Percentiles rank a stretch among this genome's conserved stretches.
These are phyloP conservation scores for Neurospora sp. DNA, from an alignment of 495 filamentous ascomycete genomes.

Conservation along the genomic window DNA sequence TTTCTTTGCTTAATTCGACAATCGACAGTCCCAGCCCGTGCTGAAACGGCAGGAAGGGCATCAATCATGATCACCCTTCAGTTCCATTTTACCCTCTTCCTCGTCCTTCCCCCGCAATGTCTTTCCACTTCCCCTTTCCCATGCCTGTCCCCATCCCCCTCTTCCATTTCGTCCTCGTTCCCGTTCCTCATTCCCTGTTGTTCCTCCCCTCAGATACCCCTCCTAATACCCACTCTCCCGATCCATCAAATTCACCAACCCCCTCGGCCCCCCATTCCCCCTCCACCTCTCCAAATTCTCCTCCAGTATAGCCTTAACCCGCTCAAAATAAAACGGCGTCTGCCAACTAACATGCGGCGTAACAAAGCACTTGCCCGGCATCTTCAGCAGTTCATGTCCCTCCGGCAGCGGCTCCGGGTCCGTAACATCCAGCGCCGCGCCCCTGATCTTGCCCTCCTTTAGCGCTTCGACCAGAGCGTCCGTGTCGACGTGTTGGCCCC, in stretches of 20 bases:
- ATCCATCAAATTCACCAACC: constrained; percentile 20
- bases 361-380: constrained; percentile 56
- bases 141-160: no score
- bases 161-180: no score
- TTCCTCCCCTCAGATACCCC: no score
- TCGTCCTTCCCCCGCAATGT: no score
- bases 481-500: constrained; percentile 63
- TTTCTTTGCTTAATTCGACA: no score
- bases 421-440: constrained; percentile 76
- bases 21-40: no score
- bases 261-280: no score
- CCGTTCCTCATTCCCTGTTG: no score
- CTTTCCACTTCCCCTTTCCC: no score
- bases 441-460: constrained; percentile 48
- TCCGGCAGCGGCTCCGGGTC: constrained; percentile 73
- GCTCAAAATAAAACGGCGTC: constrained; percentile 46
- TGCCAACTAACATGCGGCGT: constrained; percentile 71
- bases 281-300: constrained; percentile 21
- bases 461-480: constrained; percentile 56
- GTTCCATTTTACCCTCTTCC: no score
- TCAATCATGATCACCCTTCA: no score
- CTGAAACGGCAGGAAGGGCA: no score
- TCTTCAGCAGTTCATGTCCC: constrained; percentile 62
- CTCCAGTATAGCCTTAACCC: constrained; percentile 47
- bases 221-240: background rate